Base-by-base conservation (phyloP, 257 asterid species). In the Nicotiana paniculata region DNA sequence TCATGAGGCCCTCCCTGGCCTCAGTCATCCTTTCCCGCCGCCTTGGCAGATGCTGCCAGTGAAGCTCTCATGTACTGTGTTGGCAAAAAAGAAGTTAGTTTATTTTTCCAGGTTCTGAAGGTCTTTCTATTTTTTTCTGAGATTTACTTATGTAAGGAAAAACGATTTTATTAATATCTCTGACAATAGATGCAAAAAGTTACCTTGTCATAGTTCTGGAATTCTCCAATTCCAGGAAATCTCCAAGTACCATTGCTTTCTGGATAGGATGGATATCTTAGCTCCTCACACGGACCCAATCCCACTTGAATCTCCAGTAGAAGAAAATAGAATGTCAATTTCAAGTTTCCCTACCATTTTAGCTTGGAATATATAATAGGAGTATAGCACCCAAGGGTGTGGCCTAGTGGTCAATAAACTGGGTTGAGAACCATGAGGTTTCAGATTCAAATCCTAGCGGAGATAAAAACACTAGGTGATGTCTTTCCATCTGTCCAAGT, bases 221-320 rank as follows among this genome's bases (percentile, higher is more conserved):
- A 95, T 89, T 93, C 99, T 30, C 98, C 98, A 39, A 93, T 91
- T 85, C 98, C 97, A 1, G 98, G 97, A 80, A 91, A 95, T 80
- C 90, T 90, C 99, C 98, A 93, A 24, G 97, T 91, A 24, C 97
- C 96, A 8, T 96, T 94, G 88, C 91, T 91, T 91, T 92, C 97
- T 77, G 98, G 98, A 77, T 96, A 96, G 66, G 99, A 90, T 81
- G 98, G 98, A 89, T 96, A 96, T 89, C 99, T 94, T 61, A 94
- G 90, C 89, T 96, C 98, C 82, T 97, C 98, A 80, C 97, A 92
- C 33, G 99, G 99, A 75, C 99, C 99, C 97, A 96, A 85, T 9
- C 99, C 98, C 65, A 95, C 98, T 91, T 95, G 99, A 35, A 95
- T 82, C 84, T 93, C 99, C 98, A 92, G 89, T 90, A 90, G 78